Percentiles rank a stretch among this genome's conserved stretches.
Conservation (phyloP, 306 rosid genomes). For the Dryas octopetala region DNA sequence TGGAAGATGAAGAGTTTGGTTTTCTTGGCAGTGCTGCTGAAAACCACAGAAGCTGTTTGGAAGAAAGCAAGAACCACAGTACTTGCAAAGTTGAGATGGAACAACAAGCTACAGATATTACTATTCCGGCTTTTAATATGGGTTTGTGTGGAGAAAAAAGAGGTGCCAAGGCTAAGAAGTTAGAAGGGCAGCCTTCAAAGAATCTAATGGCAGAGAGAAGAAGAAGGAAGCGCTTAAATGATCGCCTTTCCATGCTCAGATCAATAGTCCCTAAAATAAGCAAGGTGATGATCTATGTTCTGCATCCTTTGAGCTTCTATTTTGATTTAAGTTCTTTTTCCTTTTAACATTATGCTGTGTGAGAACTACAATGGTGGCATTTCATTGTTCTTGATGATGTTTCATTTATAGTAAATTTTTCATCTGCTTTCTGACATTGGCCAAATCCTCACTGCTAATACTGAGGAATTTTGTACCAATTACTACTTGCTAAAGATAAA, state of each 20-base stretch:
- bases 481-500: slow-evolving; percentile 16
- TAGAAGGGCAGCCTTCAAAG: slow-evolving; percentile 87
- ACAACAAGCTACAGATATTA: slow-evolving; percentile 34
- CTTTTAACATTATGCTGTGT: not conserved
- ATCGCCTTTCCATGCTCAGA: slow-evolving; percentile 86
- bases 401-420: slow-evolving; percentile 7
- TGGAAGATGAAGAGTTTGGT: slow-evolving; percentile 65
- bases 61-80: slow-evolving; percentile 23
- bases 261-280: slow-evolving; percentile 92
- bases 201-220: slow-evolving; percentile 96
- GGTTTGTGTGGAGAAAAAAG: slow-evolving; percentile 60
- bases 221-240: slow-evolving; percentile 78
- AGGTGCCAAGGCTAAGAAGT: slow-evolving; percentile 44
- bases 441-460: not conserved
- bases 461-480: not conserved
- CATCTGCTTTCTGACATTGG: not conserved
- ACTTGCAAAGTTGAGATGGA: slow-evolving; percentile 73
- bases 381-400: not conserved
- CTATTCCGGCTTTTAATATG: slow-evolving; percentile 51
- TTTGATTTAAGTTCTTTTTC: not conserved
- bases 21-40: slow-evolving; percentile 44
- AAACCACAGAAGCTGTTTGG: slow-evolving; percentile 41
- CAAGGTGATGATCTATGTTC: slow-evolving; percentile 59
- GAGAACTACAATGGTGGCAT: not conserved
- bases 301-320: not conserved